Base-by-base conservation (phyloP, 257 asterid genomes). In the Perilla frutescens region DNA sequence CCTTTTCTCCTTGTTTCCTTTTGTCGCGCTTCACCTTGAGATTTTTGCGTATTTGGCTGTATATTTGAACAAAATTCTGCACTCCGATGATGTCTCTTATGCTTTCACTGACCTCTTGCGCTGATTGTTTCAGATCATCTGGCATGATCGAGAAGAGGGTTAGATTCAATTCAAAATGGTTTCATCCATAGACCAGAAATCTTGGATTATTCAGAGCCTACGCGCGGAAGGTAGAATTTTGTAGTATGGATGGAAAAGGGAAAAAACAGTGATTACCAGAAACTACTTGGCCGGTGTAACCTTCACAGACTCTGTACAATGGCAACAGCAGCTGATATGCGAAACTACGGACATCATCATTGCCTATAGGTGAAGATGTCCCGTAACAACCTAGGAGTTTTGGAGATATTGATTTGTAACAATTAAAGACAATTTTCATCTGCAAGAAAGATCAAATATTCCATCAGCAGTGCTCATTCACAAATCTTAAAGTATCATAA, bases 1-100 rank as follows among this genome's bases (percentile, higher is more conserved):
- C 75, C 84, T 88, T 92, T 47, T 85, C 96, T 74, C 78, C 97
- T n/a, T 79, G 91, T 77, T 88, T 89, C 88, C 99, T 86, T 86
- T 92, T 90, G 29, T 95, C 99, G 63, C 99, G 83, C 85, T 87
- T 92, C 51, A 58, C 81, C 80, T 90, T 89, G 36, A 92, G 84
- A 70, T 64, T 81, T 70, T 90, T 90, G 84, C 84, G 79, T 72
- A 92, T 86, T 51, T 80, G 86, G 74, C 85, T 83, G 85, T 84
- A 85, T 10, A 91, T 75, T 53, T 87, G 92, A 20, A 88, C 88
- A 20, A 82, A 88, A 49, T 70, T 86, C 73, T 81, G 87, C 67
- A 74, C 58, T 29, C 96, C 98, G 49, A 90, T 80, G 7, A 76
- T 71, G n/a, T 84, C 87, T 70, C 85, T 77, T 57, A 95, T 84